A percentile compares a stretch with the other conserved stretches of the same genome.
phyloP scores from a whole-genome alignment of 23 red algal genomes.

The Agarophyton chilense region DNA sequence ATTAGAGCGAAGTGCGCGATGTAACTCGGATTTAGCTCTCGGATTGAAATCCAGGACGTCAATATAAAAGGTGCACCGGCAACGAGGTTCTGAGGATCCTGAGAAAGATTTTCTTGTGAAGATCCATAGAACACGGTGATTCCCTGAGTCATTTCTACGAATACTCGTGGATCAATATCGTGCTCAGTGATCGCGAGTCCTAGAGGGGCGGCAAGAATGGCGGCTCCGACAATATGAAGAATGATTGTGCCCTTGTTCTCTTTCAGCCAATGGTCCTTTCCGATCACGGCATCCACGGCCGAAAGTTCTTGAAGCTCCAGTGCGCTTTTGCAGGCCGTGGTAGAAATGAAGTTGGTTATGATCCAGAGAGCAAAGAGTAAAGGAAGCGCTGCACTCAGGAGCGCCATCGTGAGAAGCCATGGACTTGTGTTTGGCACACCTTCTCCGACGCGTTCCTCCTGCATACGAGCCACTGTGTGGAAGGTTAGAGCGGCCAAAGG shows the following conservation, averaged over 20 bases:
- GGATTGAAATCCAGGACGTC: constrained; percentile 20
- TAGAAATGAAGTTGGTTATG: neutral
- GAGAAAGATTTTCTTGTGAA: constrained; percentile 4
- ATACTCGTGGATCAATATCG: constrained; percentile 32
- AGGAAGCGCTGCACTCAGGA: neutral
- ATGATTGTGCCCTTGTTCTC: neutral
- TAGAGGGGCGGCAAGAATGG: constrained; percentile 27
- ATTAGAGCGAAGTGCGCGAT: neutral
- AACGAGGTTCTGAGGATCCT: constrained; percentile 15
- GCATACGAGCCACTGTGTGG: constrained; percentile 39
- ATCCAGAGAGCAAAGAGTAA: constrained; percentile 30
- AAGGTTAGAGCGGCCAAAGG: constrained; percentile 35
- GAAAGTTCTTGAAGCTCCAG: neutral
- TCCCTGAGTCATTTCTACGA: constrained; percentile 15
- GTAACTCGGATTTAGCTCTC: constrained; percentile 16
- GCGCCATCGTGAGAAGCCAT: neutral
- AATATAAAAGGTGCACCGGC: constrained; percentile 38
- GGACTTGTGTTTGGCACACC: neutral
- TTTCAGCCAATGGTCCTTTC: neutral
- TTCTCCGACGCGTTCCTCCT: constrained; percentile 15
- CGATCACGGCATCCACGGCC: neutral
- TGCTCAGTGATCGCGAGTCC: constrained; percentile 6
- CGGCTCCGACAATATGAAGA: constrained; percentile 13
- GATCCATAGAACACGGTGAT: constrained; percentile 32
- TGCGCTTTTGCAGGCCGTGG: neutral